Conservation (phyloP, 805 yeast species). For the Nakazawaea sp. region DNA sequence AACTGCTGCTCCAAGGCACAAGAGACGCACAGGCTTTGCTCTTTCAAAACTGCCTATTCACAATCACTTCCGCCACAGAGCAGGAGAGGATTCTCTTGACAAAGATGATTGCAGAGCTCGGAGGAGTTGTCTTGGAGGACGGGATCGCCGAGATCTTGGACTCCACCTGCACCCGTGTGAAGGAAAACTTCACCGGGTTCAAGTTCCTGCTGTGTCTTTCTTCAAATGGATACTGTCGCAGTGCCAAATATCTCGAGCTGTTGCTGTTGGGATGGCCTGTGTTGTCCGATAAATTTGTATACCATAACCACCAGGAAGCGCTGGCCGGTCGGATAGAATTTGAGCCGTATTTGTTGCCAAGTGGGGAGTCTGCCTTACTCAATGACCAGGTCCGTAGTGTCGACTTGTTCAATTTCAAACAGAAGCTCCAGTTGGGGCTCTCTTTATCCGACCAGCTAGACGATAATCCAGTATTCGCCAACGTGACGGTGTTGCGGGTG, state of each 20-base stretch:
- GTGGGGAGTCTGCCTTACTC: conserved; percentile 56
- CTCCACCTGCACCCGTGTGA: too few species aligned
- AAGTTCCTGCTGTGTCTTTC: conserved; percentile 65
- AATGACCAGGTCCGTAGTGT: conserved; percentile 34
- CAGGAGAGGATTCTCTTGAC: not conserved
- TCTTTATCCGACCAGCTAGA: conserved; percentile 33
- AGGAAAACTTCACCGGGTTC: conserved; percentile 16
- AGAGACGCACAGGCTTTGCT: not conserved
- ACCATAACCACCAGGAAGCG: conserved; percentile 21
- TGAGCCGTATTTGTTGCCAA: conserved; percentile 50
- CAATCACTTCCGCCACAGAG: not conserved
- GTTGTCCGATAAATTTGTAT: conserved; percentile 49
- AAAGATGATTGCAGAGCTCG: conserved; percentile 12
- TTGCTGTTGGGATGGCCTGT: conserved; percentile 86
- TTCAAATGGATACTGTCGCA: conserved; percentile 43
- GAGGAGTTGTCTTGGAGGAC: conserved; percentile 28
- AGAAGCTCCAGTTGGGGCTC: conserved; percentile 25
- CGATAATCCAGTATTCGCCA: conserved; percentile 25
- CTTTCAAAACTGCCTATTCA: conserved; percentile 4
- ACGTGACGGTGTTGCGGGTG: conserved; percentile 22
- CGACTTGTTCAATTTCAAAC: conserved; percentile 37
- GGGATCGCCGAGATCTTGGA: conserved; percentile 27
- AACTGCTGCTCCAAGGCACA: not conserved
- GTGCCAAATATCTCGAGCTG: conserved; percentile 71
- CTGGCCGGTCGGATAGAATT: not conserved